A percentile compares a stretch with the other conserved stretches of the same genome.
Conservation (phyloP, 306 rosid genomes). For the Citrullus amarus region DNA sequence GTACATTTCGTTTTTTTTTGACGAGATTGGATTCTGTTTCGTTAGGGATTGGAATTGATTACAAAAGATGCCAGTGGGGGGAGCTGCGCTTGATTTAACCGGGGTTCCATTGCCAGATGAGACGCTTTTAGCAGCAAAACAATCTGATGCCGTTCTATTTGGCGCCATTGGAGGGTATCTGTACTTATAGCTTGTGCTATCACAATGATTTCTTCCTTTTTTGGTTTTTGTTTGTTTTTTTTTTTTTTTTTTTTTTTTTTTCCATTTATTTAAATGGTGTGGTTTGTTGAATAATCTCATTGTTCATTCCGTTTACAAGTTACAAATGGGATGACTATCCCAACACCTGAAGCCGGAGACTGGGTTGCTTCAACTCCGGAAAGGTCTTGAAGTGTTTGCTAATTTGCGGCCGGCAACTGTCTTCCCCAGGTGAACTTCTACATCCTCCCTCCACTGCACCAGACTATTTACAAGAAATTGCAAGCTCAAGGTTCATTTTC, state of each 20-base stretch:
- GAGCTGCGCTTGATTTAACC: conserved; percentile 75
- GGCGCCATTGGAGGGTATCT: conserved; percentile 88
- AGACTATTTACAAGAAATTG: background rate
- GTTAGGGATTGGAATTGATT: conserved; percentile 55
- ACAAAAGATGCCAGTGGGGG: conserved; percentile 64
- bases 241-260: no score
- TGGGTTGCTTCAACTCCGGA: conserved; percentile 56
- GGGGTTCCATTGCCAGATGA: conserved; percentile 83
- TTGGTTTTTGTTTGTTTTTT: no score
- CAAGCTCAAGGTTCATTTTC: background rate
- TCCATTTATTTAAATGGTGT: background rate
- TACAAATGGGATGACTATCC: conserved; percentile 77
- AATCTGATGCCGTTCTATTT: conserved; percentile 75
- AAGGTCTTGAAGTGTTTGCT: conserved; percentile 68
- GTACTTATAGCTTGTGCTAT: background rate
- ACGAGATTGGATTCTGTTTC: background rate
- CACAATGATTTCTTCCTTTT: background rate
- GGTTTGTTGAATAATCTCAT: background rate
- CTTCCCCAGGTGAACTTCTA: conserved; percentile 44
- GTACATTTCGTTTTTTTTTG: background rate
- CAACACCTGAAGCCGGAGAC: conserved; percentile 88
- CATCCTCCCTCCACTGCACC: background rate
- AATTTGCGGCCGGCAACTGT: conserved; percentile 79
- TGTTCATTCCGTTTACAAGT: conserved; percentile 20
- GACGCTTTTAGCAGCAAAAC: conserved; percentile 51